phyloP scores from a whole-genome alignment of 768 basidiomycete species.

The Asterophora parasitica region DNA sequence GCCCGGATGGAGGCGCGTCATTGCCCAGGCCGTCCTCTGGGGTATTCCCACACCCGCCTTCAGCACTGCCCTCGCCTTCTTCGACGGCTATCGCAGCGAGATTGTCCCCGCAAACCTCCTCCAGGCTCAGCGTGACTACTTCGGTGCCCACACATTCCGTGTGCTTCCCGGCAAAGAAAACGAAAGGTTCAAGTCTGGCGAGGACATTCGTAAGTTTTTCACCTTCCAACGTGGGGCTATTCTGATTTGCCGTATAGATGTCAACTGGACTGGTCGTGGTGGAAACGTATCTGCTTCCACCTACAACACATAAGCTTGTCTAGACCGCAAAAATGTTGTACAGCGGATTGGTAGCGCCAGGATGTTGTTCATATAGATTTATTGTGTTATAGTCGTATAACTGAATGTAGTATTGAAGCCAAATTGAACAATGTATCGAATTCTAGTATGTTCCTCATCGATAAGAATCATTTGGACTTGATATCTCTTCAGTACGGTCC shows the following conservation, averaged over 20 bases:
- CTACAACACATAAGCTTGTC: slow-evolving; percentile 52
- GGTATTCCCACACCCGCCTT: slow-evolving; percentile 98
- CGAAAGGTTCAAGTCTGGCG: slow-evolving; percentile 65
- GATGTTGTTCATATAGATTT: slow-evolving; percentile 7
- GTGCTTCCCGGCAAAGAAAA: slow-evolving; percentile 92
- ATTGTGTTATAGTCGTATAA: slow-evolving; percentile 6
- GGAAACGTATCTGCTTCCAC: slow-evolving; percentile 89
- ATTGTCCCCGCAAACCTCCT: slow-evolving; percentile 90
- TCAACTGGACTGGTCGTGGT: slow-evolving; percentile 99
- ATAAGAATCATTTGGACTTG: background rate
- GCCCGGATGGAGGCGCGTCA: slow-evolving; percentile 95
- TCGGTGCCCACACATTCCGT: slow-evolving; percentile 97
- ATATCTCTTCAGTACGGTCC: background rate
- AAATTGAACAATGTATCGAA: background rate
- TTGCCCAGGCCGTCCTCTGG: slow-evolving; percentile 95
- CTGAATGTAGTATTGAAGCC: slow-evolving; percentile 10
- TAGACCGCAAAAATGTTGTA: slow-evolving; percentile 8
- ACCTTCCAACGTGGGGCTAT: slow-evolving; percentile 2
- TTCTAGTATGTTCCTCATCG: too few relatives aligned
- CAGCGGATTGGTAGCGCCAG: background rate
- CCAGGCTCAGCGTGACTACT: slow-evolving; percentile 98
- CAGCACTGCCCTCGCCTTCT: slow-evolving; percentile 97
- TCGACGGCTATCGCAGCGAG: slow-evolving; percentile 97
- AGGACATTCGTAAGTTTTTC: slow-evolving; percentile 78
- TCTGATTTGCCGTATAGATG: slow-evolving; percentile 44